Percentiles rank a stretch among this genome's conserved stretches.
These are phyloP conservation scores for Emergomyces orientalis DNA, from an alignment of 2,329 filamentous ascomycete species.

Conservation along the genomic window DNA sequence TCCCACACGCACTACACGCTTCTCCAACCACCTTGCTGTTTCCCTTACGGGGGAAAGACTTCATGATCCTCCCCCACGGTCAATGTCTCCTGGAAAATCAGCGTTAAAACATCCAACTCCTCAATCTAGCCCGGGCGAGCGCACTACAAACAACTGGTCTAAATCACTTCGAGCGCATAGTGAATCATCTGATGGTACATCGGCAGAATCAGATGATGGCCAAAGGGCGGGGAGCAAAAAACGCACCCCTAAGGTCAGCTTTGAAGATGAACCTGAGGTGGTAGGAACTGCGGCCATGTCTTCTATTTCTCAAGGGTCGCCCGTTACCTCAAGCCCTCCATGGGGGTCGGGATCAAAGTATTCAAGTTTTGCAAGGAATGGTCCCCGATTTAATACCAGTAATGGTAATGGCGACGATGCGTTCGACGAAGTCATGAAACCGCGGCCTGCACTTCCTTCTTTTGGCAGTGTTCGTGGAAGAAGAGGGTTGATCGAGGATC, in stretches of 20 bases:
- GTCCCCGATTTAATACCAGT: background rate
- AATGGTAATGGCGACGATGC: slow-evolving; percentile 33
- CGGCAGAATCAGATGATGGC: slow-evolving; percentile 39
- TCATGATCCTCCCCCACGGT: slow-evolving; percentile 51
- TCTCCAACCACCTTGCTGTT: slow-evolving; percentile 44
- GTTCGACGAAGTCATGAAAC: slow-evolving; percentile 48
- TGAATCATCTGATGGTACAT: slow-evolving; percentile 50
- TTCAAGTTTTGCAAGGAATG: background rate
- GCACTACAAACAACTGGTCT: slow-evolving; percentile 17
- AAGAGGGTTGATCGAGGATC: slow-evolving; percentile 20
- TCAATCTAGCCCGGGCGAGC: slow-evolving; percentile 31
- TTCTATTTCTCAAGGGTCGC: slow-evolving; percentile 34
- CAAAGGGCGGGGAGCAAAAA: slow-evolving; percentile 38
- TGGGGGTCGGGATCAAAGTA: slow-evolving; percentile 24
- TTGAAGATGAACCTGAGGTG: slow-evolving; percentile 48
- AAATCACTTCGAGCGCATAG: slow-evolving; percentile 34
- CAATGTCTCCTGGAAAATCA: slow-evolving; percentile 53
- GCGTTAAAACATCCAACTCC: slow-evolving; percentile 50
- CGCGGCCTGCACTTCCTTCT: slow-evolving; percentile 49
- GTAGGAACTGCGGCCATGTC: slow-evolving; percentile 38
- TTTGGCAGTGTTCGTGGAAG: slow-evolving; percentile 54
- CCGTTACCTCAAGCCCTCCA: slow-evolving; percentile 26
- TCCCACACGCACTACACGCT: slow-evolving; percentile 40
- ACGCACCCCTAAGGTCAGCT: slow-evolving; percentile 57
- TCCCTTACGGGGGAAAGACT: slow-evolving; percentile 39